phyloP scores from a whole-genome alignment of 129 eudicot species.

The Helianthus tuberosus region DNA sequence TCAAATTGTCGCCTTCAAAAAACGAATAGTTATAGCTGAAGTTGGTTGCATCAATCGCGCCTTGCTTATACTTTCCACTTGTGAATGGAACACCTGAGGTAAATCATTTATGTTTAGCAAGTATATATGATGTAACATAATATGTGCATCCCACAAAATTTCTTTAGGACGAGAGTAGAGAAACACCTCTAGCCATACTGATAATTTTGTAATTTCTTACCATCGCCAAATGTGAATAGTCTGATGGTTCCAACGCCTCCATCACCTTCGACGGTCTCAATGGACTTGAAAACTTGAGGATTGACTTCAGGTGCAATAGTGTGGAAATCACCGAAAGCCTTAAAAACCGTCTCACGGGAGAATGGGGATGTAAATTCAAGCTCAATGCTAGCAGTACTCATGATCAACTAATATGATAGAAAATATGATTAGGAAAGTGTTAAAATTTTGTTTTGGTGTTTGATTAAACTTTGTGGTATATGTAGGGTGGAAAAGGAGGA shows the following conservation, averaged over 20 bases:
- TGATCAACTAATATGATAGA: background rate
- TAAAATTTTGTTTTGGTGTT: no score
- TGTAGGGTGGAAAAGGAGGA: background rate
- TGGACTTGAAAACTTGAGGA: conserved; percentile 8
- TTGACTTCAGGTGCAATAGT: background rate
- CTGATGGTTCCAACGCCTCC: background rate
- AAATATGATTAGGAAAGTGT: no score
- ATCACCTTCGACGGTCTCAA: background rate
- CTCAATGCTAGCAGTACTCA: background rate
- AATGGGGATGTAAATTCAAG: background rate
- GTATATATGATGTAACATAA: no score
- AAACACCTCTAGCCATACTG: background rate
- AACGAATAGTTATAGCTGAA: background rate
- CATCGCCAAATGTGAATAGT: conserved; percentile 9
- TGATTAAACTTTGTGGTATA: no score
- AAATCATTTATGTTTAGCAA: background rate
- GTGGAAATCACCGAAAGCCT: background rate
- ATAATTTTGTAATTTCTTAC: background rate
- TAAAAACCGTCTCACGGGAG: background rate
- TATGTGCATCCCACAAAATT: background rate
- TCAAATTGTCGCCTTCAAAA: background rate
- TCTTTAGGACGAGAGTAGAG: background rate
- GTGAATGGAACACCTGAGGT: background rate
- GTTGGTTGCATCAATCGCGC: background rate
- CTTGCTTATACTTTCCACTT: background rate